Evolutionary conservation across 495 filamentous ascomycete genomes (phyloP).

Genomic region (Hypoxylon trugodes): DNA sequence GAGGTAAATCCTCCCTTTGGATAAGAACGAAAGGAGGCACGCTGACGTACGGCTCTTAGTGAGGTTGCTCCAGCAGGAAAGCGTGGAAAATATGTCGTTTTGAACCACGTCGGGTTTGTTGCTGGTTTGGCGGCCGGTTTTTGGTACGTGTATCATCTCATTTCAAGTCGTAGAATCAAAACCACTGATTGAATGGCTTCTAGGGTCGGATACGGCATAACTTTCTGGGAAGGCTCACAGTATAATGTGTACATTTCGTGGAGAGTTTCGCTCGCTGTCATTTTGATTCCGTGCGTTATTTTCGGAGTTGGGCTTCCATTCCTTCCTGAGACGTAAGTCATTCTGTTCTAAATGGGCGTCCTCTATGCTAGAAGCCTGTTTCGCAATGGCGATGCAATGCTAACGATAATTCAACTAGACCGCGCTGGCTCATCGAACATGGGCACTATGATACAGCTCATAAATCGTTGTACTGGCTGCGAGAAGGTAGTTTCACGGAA

Average conservation of each 20-base stretch:
- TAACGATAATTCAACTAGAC: constrained; percentile 35
- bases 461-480: constrained; percentile 52
- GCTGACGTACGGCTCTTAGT: constrained; percentile 38
- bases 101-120: constrained; percentile 67
- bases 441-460: constrained; percentile 48
- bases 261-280: constrained; percentile 56
- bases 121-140: constrained; percentile 60
- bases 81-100: constrained; percentile 62
- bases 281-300: constrained; percentile 54
- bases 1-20: constrained; percentile 45
- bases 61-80: constrained; percentile 62
- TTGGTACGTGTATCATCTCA: constrained; percentile 49
- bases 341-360: background rate
- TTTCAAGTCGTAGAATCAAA: background rate
- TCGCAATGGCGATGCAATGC: background rate
- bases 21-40: background rate
- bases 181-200: background rate
- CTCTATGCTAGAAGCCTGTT: background rate
- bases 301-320: constrained; percentile 58
- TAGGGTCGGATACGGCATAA: constrained; percentile 57
- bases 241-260: constrained; percentile 50
- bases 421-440: constrained; percentile 60
- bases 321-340: constrained; percentile 58
- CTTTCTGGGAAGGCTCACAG: constrained; percentile 48
- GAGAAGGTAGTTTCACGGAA: constrained; percentile 50